Conservation (phyloP, 495 filamentous ascomycete species). For the Haplographium delicatum region DNA sequence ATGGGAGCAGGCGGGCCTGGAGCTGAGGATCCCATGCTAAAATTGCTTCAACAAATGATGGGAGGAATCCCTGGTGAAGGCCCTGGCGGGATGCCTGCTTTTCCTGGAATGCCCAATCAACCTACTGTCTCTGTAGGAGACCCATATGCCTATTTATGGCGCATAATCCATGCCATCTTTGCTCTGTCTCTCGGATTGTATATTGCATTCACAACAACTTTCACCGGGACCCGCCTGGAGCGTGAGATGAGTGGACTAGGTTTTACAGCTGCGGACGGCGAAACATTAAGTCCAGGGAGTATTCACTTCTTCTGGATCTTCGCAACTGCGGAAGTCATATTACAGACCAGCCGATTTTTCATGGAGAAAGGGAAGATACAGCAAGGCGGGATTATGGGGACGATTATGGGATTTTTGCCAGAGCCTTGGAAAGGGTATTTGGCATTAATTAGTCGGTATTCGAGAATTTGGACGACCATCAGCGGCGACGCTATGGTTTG, state of each 20-base stretch:
- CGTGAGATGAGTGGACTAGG: conserved; percentile 29
- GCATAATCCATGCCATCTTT: conserved; percentile 69
- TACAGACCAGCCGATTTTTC: conserved; percentile 63
- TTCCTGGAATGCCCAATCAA: conserved; percentile 26
- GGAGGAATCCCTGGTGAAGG: conserved; percentile 35
- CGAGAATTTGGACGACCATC: conserved; percentile 59
- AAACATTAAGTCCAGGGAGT: conserved; percentile 23
- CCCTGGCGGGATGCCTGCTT: conserved; percentile 30
- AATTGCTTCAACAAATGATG: conserved; percentile 56
- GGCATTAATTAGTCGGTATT: conserved; percentile 59
- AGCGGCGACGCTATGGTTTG: conserved; percentile 60
- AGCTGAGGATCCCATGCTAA: conserved; percentile 54
- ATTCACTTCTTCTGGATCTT: conserved; percentile 68
- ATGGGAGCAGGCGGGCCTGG: conserved; percentile 24
- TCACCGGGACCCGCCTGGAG: conserved; percentile 51
- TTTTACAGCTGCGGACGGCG: conserved; percentile 17
- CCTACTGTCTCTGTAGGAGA: conserved; percentile 31
- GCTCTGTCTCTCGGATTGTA: conserved; percentile 68
- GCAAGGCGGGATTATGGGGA: conserved; percentile 50
- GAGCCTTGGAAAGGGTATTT: conserved; percentile 50
- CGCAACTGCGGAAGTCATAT: conserved; percentile 69
- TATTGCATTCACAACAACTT: conserved; percentile 56
- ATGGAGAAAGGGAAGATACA: conserved; percentile 45
- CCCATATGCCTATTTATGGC: conserved; percentile 54
- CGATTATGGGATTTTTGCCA: conserved; percentile 55